A percentile compares a stretch with the other conserved stretches of the same genome.
These are phyloP conservation scores for Nematodospora valgi DNA, from an alignment of 805 yeast genomes.

Conservation along the genomic window DNA sequence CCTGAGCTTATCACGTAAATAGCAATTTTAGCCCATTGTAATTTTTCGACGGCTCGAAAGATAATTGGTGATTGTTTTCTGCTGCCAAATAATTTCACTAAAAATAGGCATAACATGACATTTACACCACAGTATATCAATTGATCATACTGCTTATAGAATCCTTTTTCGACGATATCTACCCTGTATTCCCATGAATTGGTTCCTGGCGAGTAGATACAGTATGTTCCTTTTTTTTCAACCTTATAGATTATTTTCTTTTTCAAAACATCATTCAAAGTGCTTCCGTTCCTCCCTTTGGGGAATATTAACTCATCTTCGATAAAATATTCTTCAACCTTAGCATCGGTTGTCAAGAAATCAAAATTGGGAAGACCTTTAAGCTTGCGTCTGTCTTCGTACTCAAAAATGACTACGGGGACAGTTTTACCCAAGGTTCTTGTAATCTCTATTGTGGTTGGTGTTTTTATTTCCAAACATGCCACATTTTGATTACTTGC, in stretches of 20 bases:
- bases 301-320: neutral
- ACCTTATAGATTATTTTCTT: no score
- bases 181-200: slow-evolving; percentile 1
- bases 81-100: neutral
- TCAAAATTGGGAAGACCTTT: slow-evolving; percentile 4
- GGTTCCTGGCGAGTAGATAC: slow-evolving; percentile 2
- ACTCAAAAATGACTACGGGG: slow-evolving; percentile 3
- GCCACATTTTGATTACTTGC: neutral
- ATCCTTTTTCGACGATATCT: neutral
- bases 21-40: neutral
- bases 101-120: neutral
- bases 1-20: neutral
- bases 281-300: neutral
- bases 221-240: slow-evolving; percentile 1
- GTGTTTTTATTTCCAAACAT: neutral
- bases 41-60: neutral
- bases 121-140: slow-evolving; percentile 1
- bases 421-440: neutral
- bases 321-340: slow-evolving; percentile 4
- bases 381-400: slow-evolving; percentile 1
- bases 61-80: neutral
- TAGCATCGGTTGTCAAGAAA: neutral
- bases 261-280: neutral
- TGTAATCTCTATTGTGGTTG: slow-evolving; percentile 1
- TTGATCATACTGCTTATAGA: slow-evolving; percentile 1